Base-by-base conservation (phyloP, 164 flowering plant genomes). In the Aristolochia fimbriata region DNA sequence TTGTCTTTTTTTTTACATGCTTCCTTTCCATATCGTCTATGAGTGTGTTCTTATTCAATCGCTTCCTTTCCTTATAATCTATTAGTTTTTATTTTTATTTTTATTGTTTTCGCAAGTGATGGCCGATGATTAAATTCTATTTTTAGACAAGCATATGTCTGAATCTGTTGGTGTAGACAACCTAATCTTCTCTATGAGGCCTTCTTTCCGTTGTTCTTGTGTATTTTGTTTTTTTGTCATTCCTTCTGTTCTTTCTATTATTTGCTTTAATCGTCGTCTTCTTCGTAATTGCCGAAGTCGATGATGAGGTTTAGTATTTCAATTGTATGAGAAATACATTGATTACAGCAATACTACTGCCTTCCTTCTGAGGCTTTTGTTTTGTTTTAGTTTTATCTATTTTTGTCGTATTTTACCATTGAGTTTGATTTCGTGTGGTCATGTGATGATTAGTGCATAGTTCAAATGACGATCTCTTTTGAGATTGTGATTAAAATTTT, bases 141-240 rank as follows among this genome's bases (percentile, higher is more conserved):
- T 15, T 50, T 21, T 51, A 59, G 69, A 66, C 69, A 66, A 66
- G 69, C 69, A 60, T 66, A 66, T 66, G 64, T 60, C 69, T 47
- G 69, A 66, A 66, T 60, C 16, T 43, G 13, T 53, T 9, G 46
- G 43, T 66, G 63, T 60, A 22, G 59, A 55, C 37, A 51, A 14
- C 41, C 69, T 60, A 60, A 66, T 60, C 64, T 66, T 66, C 64
- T 66, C 69, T 60, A 54, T 66, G 69, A 66, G 69, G 69, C 64
- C 69, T 53, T 2, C 9, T 10, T 48, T 30, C 3, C n/a, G n/a
- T 47, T 47, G 15, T 13, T 23, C 24, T 59, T 47, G n/a, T 16
- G 14, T 41, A 43, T 41, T 37, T 19, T 14, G 37, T 16, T 47
- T 49, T 21, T 20, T 19, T 20, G 13, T 50, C 2, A 3, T 49